Evolutionary conservation across 306 rosid genomes (phyloP).

Genomic region (Vigna hirtella): DNA sequence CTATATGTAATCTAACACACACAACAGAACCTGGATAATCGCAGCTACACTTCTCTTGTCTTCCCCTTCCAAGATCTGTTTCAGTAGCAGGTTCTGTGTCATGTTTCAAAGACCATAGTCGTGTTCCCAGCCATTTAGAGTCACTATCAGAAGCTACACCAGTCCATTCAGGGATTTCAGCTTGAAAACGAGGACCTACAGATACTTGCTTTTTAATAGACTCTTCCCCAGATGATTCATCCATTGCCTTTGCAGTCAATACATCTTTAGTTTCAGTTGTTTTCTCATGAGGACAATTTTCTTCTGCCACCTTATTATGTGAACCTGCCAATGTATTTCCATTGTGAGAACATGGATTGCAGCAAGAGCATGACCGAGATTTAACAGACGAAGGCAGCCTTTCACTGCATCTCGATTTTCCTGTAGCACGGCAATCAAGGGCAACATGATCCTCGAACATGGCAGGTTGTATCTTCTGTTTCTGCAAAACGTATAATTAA

Average conservation of each 20-base stretch:
- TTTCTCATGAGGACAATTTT: slow-evolving; percentile 44
- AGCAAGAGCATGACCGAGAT: slow-evolving; percentile 59
- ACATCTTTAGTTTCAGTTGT: slow-evolving; percentile 36
- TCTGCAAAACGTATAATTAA: slow-evolving; percentile 66
- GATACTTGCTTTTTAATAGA: slow-evolving; percentile 50
- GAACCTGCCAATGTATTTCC: slow-evolving; percentile 42
- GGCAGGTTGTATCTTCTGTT: slow-evolving; percentile 80
- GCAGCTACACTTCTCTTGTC: slow-evolving; percentile 67
- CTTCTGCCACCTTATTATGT: slow-evolving; percentile 38
- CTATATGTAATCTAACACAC: slow-evolving; percentile 85
- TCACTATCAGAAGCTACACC: slow-evolving; percentile 69
- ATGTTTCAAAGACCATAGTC: slow-evolving; percentile 60
- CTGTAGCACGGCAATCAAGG: slow-evolving; percentile 45
- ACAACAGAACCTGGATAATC: slow-evolving; percentile 65
- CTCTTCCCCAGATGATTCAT: slow-evolving; percentile 40
- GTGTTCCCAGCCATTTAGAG: slow-evolving; percentile 79
- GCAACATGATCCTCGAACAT: slow-evolving; percentile 74
- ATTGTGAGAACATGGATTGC: slow-evolving; percentile 53
- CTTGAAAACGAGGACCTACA: slow-evolving; percentile 67
- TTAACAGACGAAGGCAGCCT: slow-evolving; percentile 51
- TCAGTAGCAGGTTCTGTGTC: slow-evolving; percentile 26
- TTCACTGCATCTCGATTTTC: slow-evolving; percentile 63
- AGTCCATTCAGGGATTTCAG: slow-evolving; percentile 78
- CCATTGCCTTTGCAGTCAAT: slow-evolving; percentile 2
- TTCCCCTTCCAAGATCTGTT: slow-evolving; percentile 55